A percentile compares a stretch with the other conserved stretches of the same genome.
Conservation (phyloP, 345 rosid genomes). For the Heritiera littoralis region DNA sequence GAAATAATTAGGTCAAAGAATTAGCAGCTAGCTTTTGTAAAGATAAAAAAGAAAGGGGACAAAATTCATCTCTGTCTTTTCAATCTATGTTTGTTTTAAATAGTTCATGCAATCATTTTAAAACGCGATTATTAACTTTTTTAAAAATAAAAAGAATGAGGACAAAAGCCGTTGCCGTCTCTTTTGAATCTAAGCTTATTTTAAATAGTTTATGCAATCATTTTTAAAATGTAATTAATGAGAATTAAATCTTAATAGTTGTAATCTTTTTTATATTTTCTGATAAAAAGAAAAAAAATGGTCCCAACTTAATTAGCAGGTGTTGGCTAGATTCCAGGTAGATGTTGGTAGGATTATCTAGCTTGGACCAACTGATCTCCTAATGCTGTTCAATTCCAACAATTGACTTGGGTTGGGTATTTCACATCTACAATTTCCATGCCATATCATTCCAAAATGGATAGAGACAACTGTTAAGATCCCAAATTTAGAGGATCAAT, state of each 20-base stretch:
- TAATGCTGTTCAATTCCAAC: background rate
- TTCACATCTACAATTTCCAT: background rate
- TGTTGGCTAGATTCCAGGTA: background rate
- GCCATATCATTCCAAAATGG: background rate
- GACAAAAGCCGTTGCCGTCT: too few species aligned
- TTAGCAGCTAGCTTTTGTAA: background rate
- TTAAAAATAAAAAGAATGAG: too few species aligned
- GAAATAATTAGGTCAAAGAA: background rate
- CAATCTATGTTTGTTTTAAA: too few species aligned
- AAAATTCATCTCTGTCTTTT: background rate
- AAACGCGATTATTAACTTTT: too few species aligned
- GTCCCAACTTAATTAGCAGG: conserved; percentile 13
- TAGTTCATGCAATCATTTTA: too few species aligned
- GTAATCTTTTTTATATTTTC: too few species aligned
- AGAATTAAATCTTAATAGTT: background rate
- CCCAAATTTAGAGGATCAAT: background rate
- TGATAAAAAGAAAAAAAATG: too few species aligned
- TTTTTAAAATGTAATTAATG: too few species aligned
- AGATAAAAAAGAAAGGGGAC: background rate
- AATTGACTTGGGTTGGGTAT: background rate
- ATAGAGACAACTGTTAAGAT: background rate
- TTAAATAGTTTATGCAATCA: too few species aligned
- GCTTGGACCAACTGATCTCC: background rate
- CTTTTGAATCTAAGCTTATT: too few species aligned
- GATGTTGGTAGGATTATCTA: conserved; percentile 11